phyloP scores from a whole-genome alignment of 495 filamentous ascomycete genomes.

The Aspergillus campestris region DNA sequence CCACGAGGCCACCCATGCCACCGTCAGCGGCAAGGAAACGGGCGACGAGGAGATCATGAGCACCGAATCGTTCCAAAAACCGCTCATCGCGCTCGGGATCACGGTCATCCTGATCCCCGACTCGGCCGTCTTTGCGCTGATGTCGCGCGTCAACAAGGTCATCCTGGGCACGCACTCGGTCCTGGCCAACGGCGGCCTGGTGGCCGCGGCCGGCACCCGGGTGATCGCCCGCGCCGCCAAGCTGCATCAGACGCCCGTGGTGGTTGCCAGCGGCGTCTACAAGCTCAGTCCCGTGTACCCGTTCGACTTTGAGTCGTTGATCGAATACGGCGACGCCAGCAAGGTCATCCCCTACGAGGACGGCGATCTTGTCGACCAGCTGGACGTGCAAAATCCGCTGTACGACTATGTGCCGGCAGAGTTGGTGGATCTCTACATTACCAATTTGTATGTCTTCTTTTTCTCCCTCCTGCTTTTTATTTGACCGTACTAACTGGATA shows the following conservation, averaged over 20 bases:
- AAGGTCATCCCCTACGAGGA: conserved; percentile 67
- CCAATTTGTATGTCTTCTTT: conserved; percentile 70
- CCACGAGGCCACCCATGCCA: conserved; percentile 50
- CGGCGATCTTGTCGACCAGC: conserved; percentile 61
- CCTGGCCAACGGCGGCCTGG: conserved; percentile 73
- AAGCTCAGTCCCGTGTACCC: conserved; percentile 86
- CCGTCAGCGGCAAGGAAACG: conserved; percentile 42
- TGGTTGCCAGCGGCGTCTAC: conserved; percentile 78
- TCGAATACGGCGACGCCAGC: conserved; percentile 74
- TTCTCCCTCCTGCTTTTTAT: neutral
- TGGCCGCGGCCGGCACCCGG: conserved; percentile 69
- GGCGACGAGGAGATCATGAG: conserved; percentile 40
- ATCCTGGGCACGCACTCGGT: conserved; percentile 80
- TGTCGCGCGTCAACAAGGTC: conserved; percentile 91
- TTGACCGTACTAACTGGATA: conserved; percentile 14
- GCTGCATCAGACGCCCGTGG: conserved; percentile 68
- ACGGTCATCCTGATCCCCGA: conserved; percentile 76
- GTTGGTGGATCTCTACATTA: conserved; percentile 80
- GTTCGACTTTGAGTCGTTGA: conserved; percentile 63
- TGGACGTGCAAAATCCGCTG: conserved; percentile 72
- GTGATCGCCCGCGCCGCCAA: conserved; percentile 76
- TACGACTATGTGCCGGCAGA: conserved; percentile 78
- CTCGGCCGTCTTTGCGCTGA: conserved; percentile 78
- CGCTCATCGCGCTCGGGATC: conserved; percentile 66
- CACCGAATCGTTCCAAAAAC: conserved; percentile 58